Evolutionary conservation across 805 yeast species (phyloP), one percentile per base, ranked within the genome.

Genomic region (Saccharomycopsis fodiens): DNA sequence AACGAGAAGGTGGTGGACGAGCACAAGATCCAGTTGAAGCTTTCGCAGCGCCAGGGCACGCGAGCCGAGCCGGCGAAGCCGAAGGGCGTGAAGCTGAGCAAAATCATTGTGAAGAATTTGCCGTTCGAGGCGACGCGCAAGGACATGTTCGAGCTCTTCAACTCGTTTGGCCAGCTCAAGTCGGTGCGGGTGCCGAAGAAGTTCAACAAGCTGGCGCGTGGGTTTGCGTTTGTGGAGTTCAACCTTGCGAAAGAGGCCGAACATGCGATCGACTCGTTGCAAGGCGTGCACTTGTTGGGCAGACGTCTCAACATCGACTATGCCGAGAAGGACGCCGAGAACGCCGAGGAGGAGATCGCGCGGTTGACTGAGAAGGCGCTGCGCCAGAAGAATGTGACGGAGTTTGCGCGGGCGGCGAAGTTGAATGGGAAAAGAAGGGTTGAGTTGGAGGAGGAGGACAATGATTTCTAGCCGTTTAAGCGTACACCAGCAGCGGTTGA

Each of bases 151-250:
- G 94, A 88, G 61, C 70, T 93, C 53, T 89, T 93, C 66, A 88
- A 93, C 48, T 82, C 97, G 1, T 93, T 91, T 67, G 98, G 98
- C 48, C 89, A 85, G 65, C 71, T 93, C 58, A 86, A 89, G 58
- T 85, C 97, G 2, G 96, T 89, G 36, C 79, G 98, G 59, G 91
- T 93, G 41, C 98, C 98, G 27, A 84, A 85, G 76, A 93, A 93
- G 63, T 89, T 91, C 68, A 95, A 93, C 72, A 85, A 83, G 60
- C 75, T 87, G 31, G 95, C 97, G 10, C 79, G 98, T 61, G 98
- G 98, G 61, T 93, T 93, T 70, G 98, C 97, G 0, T 93, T 93
- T 63, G 96, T 94, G 39, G 98, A 93, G 65, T 93, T 84, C 60
- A 69, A 84, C 8, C 68, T 93, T 35, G 73, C 85, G 19, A 80